A percentile compares a stretch with the other conserved stretches of the same genome.
Evolutionary conservation across 768 basidiomycete species (phyloP).

Genomic region (Mycena latifolia): DNA sequence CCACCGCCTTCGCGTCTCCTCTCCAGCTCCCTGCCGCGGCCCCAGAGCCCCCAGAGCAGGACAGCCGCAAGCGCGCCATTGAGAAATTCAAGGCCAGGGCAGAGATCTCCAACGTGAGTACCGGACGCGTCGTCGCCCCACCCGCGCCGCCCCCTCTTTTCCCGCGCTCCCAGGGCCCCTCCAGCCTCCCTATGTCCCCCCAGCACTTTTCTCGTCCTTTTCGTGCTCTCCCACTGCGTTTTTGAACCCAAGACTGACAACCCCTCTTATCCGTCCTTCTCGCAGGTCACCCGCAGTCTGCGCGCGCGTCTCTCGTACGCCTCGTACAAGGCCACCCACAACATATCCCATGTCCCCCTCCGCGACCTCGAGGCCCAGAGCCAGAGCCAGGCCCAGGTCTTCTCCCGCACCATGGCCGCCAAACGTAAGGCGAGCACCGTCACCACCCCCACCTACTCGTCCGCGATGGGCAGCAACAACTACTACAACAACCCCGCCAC

Average conservation of each 20-base stretch:
- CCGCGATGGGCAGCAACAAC: constrained; percentile 49
- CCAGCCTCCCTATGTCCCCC: background rate
- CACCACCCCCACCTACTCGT: constrained; percentile 27
- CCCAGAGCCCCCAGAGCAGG: constrained; percentile 62
- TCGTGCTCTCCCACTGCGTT: constrained; percentile 13
- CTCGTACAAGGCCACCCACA: constrained; percentile 85
- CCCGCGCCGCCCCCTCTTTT: constrained; percentile 39
- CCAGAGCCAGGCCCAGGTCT: constrained; percentile 55
- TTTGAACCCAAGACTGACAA: constrained; percentile 47
- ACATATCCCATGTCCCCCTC: constrained; percentile 73
- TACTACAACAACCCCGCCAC: constrained; percentile 66
- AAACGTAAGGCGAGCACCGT: constrained; percentile 63
- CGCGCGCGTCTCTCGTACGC: constrained; percentile 87
- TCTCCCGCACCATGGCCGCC: constrained; percentile 67
- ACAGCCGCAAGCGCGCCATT: constrained; percentile 75
- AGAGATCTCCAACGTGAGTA: constrained; percentile 83
- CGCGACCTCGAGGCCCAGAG: constrained; percentile 79
- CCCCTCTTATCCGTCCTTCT: constrained; percentile 50
- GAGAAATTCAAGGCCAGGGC: constrained; percentile 85
- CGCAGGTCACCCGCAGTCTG: constrained; percentile 83
- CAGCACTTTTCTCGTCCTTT: constrained; percentile 25
- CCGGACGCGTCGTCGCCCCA: constrained; percentile 62
- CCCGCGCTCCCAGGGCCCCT: background rate
- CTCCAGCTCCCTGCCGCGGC: constrained; percentile 47
- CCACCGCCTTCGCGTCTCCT: constrained; percentile 70